These are phyloP conservation scores for Iris pallida DNA, from an alignment of 116 monocot genomes.

Conservation along the genomic window DNA sequence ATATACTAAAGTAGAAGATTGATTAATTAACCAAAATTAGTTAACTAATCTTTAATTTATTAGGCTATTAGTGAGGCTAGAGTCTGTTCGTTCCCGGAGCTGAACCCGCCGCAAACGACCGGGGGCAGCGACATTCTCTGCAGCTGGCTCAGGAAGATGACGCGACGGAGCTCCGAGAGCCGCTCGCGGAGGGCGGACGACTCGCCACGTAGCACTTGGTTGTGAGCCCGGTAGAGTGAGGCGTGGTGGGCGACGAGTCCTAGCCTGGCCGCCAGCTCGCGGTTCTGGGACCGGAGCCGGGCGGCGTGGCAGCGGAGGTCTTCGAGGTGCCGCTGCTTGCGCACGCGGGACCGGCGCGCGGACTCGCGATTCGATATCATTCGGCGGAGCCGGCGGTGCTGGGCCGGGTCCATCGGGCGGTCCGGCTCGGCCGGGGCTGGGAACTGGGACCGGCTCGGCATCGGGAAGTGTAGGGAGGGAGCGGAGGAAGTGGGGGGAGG, in stretches of 20 bases:
- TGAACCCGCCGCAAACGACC: conserved; percentile 4
- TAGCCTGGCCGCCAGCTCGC: conserved; percentile 10
- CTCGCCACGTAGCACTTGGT: conserved; percentile 13
- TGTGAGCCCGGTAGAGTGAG: conserved; percentile 6
- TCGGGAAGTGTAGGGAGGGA: not conserved
- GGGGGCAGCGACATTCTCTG: conserved; percentile 10
- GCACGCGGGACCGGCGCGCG: conserved; percentile 28
- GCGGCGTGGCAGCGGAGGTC: conserved; percentile 17
- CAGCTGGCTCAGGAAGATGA: conserved; percentile 5
- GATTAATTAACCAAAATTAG: not conserved
- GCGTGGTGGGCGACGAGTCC: not conserved
- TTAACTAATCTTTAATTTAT: not conserved
- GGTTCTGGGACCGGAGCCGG: conserved; percentile 14
- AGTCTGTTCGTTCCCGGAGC: conserved; percentile 6
- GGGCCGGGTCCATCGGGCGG: conserved; percentile 3
- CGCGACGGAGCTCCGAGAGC: conserved; percentile 10
- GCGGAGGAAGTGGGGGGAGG: conserved; percentile 9
- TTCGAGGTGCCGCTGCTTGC: conserved; percentile 33
- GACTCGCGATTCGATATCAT: conserved; percentile 38
- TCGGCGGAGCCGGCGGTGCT: conserved; percentile 17
- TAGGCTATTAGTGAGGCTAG: not conserved
- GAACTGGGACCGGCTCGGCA: not conserved
- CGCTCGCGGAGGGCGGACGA: not conserved
- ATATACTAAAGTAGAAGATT: too few species aligned
- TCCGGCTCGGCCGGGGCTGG: conserved; percentile 17